Percentiles rank a stretch among this genome's conserved stretches.
Conservation (phyloP, 2,329 filamentous ascomycete genomes). For the Teratosphaeria viscida region DNA sequence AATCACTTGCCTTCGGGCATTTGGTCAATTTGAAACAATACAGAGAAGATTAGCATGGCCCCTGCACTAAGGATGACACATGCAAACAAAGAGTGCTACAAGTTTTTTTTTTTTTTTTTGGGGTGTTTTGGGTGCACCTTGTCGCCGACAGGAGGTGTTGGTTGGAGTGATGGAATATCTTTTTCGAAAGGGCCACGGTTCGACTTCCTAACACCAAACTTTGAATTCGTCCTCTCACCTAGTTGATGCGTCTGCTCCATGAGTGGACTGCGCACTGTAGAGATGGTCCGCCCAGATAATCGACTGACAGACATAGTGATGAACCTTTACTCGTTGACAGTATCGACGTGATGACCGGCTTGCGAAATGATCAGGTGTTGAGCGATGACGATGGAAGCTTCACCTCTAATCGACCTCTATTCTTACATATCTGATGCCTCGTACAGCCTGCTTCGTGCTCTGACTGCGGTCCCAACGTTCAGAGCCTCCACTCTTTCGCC, state of each 20-base stretch:
- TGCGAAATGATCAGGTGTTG: background rate
- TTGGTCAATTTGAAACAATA: slow-evolving; percentile 49
- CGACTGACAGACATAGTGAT: too few relatives aligned
- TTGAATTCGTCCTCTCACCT: too few relatives aligned
- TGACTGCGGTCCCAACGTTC: background rate
- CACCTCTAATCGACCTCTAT: background rate
- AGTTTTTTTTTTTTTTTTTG: slow-evolving; percentile 65
- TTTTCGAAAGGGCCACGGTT: background rate
- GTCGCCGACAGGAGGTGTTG: too few relatives aligned
- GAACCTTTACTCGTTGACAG: too few relatives aligned
- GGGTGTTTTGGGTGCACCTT: background rate
- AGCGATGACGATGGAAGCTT: background rate
- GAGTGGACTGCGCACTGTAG: too few relatives aligned
- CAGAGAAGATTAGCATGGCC: slow-evolving; percentile 44
- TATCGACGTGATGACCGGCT: too few relatives aligned
- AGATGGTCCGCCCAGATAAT: too few relatives aligned
- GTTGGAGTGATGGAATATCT: background rate
- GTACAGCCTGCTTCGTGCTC: background rate
- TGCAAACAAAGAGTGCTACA: slow-evolving; percentile 66
- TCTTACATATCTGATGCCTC: background rate
- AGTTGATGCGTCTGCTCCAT: too few relatives aligned
- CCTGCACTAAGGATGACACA: slow-evolving; percentile 90
- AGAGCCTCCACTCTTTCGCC: slow-evolving; percentile 2
- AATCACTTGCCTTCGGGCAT: slow-evolving; percentile 26
- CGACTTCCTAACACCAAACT: too few relatives aligned